A percentile compares a stretch with the other conserved stretches of the same genome.
Evolutionary conservation across 257 asterid species (phyloP).

Genomic region (Nicotiana tomentosiformis): DNA sequence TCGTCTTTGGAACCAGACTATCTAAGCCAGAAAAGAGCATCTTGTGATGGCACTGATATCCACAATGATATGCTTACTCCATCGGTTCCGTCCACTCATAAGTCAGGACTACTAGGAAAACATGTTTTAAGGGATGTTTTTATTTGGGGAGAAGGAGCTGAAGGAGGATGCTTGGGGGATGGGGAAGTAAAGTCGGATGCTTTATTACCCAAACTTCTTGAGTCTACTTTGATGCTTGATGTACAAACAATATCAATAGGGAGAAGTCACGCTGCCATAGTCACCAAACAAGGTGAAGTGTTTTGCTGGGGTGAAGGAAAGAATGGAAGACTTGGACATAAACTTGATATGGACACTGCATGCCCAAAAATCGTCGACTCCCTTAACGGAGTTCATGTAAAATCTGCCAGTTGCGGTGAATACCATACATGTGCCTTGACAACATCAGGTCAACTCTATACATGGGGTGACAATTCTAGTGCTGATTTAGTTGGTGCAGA

Average conservation of each 20-base stretch:
- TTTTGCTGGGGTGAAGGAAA: slow-evolving; percentile 15
- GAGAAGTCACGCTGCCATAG: slow-evolving; percentile 2
- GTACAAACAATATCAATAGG: slow-evolving; percentile 8
- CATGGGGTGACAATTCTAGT: slow-evolving; percentile 32
- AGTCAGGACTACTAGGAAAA: background rate
- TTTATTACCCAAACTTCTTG: slow-evolving; percentile 4
- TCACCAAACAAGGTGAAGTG: slow-evolving; percentile 11
- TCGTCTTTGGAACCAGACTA: slow-evolving; percentile 18
- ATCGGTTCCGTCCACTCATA: slow-evolving; percentile 8
- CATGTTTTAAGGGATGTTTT: slow-evolving; percentile 29
- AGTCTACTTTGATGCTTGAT: slow-evolving; percentile 11
- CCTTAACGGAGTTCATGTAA: background rate
- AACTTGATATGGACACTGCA: background rate
- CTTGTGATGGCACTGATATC: background rate
- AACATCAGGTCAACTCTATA: slow-evolving; percentile 14
- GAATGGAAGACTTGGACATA: slow-evolving; percentile 8
- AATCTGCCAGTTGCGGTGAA: slow-evolving; percentile 5
- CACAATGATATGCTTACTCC: slow-evolving; percentile 10
- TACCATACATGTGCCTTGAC: slow-evolving; percentile 10
- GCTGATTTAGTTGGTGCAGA: slow-evolving; percentile 15
- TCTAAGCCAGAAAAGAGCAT: slow-evolving; percentile 6
- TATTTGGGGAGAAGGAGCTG: slow-evolving; percentile 15
- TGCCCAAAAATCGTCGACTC: slow-evolving; percentile 6
- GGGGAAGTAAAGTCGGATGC: slow-evolving; percentile 4
- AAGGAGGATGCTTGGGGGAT: slow-evolving; percentile 5